A percentile compares a stretch with the other conserved stretches of the same genome.
phyloP scores from a whole-genome alignment of 2,329 filamentous ascomycete species.

The Fusarium caatingaense region DNA sequence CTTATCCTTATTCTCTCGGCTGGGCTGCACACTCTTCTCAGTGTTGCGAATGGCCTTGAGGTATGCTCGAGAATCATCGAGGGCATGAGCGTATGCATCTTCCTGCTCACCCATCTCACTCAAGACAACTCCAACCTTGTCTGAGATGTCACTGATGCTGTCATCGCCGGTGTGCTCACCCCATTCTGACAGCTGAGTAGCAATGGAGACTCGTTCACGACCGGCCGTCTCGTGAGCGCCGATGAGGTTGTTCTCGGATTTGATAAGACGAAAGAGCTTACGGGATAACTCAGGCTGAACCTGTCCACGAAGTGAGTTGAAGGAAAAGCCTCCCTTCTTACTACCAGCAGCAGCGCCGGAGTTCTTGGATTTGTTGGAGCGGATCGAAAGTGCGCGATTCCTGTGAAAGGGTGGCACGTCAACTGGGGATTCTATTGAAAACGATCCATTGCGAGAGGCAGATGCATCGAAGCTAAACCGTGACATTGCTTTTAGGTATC shows the following conservation, averaged over 20 bases:
- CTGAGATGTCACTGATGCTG: constrained; percentile 86
- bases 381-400: constrained; percentile 80
- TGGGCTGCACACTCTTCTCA: constrained; percentile 94
- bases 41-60: constrained; percentile 96
- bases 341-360: constrained; percentile 53
- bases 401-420: constrained; percentile 55
- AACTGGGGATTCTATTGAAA: constrained; percentile 42
- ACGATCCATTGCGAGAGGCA: constrained; percentile 31
- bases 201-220: constrained; percentile 85
- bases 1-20: constrained; percentile 86
- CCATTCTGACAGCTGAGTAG: constrained; percentile 94
- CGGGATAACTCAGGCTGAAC: constrained; percentile 90
- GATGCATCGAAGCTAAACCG: constrained; percentile 49
- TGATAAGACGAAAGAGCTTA: constrained; percentile 91
- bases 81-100: constrained; percentile 83
- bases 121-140: constrained; percentile 94
- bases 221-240: constrained; percentile 85
- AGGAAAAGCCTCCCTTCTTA: constrained; percentile 75
- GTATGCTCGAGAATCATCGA: constrained; percentile 85
- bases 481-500: constrained; percentile 44
- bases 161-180: constrained; percentile 92
- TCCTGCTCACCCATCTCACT: constrained; percentile 96
- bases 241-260: constrained; percentile 91
- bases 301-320: constrained; percentile 85
- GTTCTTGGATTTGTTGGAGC: constrained; percentile 68